Base-by-base conservation (phyloP, 305 asterid species). In the Fraxinus albicans region DNA sequence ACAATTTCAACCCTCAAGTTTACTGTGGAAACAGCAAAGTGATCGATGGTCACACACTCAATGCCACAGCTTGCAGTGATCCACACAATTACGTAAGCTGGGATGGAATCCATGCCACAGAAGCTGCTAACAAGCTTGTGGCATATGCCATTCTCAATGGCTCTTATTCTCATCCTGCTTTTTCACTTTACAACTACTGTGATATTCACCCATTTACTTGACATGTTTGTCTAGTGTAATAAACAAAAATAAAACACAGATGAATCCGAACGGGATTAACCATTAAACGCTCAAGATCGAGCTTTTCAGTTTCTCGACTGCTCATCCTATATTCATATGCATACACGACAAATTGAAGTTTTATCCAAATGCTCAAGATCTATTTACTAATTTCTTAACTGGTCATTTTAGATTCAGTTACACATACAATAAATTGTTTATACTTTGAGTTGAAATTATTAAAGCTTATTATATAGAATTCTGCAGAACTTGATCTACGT, bases 51-150 rank as follows among this genome's bases (percentile, higher is more conserved):
- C 76, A 69, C 3, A 91, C 15, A 8, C 73, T 86, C 69, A 90
- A 83, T 0, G 95, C 97, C 31, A 77, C 17, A 6, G 94, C 95
- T 1, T 94, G 97, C 44, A 15, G 55, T 8, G 98, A 93, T 79
- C 98, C 98, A 34, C 74, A 91, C 80, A 88, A 83, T 15, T 92
- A 92, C 76, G 97, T 93, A 1, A 93, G 97, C 80, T 94, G 95
- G 94, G 96, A 94, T 83, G 98, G 97, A 72, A 84, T 91, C 78
- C 97, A 93, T 88, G 93, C 94, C 12, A 91, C 97, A 4, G 98
- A 94, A 84, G 93, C 94, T 79, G 97, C 98, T 77, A 94, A 94
- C 89, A 91, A 89, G 89, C 78, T 87, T 78, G 89, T 87, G 63
- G 88, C 94, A 73, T 36, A 81, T 82, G 94, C 95, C 79, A 88